These are phyloP conservation scores for Vigna nakashimae DNA, from an alignment of 306 rosid species.

Conservation along the genomic window DNA sequence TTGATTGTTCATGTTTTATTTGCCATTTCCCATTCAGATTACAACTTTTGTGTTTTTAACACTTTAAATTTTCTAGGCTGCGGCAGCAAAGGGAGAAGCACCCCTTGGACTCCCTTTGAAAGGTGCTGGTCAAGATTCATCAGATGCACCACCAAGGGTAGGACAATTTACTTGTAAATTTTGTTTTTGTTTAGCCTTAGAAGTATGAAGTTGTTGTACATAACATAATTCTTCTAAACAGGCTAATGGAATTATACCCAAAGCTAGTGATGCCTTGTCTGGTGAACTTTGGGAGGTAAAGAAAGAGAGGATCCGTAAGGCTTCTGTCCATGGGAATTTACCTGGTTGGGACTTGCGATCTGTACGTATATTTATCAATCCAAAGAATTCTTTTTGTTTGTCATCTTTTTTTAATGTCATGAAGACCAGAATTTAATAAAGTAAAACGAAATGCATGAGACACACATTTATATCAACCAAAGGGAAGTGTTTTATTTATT, in stretches of 20 bases:
- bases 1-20: conserved; percentile 1
- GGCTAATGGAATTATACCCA: conserved; percentile 77
- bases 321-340: conserved; percentile 70
- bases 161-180: conserved; percentile 22
- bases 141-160: conserved; percentile 81
- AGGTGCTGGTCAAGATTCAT: conserved; percentile 96
- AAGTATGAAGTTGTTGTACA: conserved; percentile 28
- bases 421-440: background rate
- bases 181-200: conserved; percentile 28
- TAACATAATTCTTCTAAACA: conserved; percentile 44
- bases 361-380: conserved; percentile 61
- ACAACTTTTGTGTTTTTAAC: background rate
- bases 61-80: conserved; percentile 71
- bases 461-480: background rate
- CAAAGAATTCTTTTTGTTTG: conserved; percentile 15
- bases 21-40: conserved; percentile 20
- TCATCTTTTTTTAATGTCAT: background rate
- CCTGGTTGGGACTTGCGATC: conserved; percentile 95
- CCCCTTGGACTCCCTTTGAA: conserved; percentile 96
- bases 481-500: conserved; percentile 13
- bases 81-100: conserved; percentile 99
- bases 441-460: background rate
- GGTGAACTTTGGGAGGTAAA: conserved; percentile 97
- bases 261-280: conserved; percentile 92
- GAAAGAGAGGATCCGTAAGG: conserved; percentile 82